phyloP scores from a whole-genome alignment of 176 grass and related monocot genomes.

The Phyllostachys edulis region DNA sequence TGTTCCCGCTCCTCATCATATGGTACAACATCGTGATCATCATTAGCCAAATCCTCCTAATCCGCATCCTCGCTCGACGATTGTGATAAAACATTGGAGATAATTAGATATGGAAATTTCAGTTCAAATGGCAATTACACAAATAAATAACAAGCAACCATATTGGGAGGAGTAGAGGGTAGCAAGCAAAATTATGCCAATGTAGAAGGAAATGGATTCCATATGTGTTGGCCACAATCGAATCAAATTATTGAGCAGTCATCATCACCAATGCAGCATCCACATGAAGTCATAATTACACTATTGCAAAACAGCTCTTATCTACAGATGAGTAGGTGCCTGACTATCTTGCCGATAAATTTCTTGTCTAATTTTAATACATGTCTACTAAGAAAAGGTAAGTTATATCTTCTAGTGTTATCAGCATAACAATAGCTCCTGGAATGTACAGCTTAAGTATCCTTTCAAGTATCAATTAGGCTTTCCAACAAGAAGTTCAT shows the following conservation, averaged over 20 bases:
- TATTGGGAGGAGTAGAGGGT: too few relatives aligned
- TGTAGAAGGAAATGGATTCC: background rate
- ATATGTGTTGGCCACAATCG: background rate
- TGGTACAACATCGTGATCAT: too few relatives aligned
- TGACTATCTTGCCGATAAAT: conserved; percentile 1
- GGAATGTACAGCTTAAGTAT: conserved; percentile 33
- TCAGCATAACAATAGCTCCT: background rate
- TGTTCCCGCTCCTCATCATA: too few relatives aligned
- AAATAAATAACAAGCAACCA: too few relatives aligned
- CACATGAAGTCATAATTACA: conserved; percentile 25
- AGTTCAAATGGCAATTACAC: too few relatives aligned
- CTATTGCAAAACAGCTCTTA: background rate
- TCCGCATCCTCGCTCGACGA: too few relatives aligned
- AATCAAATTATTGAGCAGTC: background rate
- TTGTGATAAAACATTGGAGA: too few relatives aligned
- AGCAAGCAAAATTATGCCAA: background rate
- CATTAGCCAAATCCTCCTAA: too few relatives aligned
- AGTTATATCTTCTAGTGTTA: background rate
- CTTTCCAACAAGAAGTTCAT: too few relatives aligned
- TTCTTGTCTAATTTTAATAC: background rate
- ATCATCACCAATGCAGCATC: conserved; percentile 19
- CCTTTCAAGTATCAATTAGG: background rate
- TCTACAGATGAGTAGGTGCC: conserved; percentile 22
- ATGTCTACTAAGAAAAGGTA: background rate
- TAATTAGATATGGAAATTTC: too few relatives aligned